Percentiles rank a stretch among this genome's conserved stretches.
phyloP scores from a whole-genome alignment of 768 basidiomycete genomes.

The Leccinum boreale region DNA sequence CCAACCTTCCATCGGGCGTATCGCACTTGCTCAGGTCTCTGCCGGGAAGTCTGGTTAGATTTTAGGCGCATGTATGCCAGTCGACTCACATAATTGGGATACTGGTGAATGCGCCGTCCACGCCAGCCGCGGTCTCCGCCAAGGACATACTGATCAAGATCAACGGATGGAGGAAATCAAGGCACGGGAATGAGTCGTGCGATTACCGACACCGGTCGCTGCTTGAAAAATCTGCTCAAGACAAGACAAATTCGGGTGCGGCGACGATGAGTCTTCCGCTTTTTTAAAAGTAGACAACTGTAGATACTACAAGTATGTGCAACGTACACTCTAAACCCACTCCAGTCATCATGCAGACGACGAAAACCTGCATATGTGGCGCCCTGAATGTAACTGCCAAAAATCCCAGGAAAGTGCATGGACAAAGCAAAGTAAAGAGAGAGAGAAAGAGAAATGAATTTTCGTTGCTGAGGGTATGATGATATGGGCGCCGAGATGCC shows the following conservation, averaged over 20 bases:
- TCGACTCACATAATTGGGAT: constrained; percentile 27
- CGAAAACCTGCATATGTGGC: constrained; percentile 1
- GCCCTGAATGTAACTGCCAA: neutral
- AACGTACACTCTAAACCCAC: neutral
- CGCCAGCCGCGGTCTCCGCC: constrained; percentile 12
- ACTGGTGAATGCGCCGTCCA: constrained; percentile 20
- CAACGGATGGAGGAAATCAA: neutral
- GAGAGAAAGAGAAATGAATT: neutral
- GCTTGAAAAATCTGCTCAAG: neutral
- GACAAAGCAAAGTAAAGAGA: neutral
- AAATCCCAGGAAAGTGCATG: neutral
- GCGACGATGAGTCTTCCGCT: neutral
- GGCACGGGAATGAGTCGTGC: neutral
- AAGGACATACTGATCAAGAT: constrained; percentile 19
- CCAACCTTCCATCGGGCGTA: constrained; percentile 33
- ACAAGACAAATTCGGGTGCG: neutral
- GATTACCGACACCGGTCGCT: neutral
- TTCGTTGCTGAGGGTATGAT: neutral
- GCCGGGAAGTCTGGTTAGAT: neutral
- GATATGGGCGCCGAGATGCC: neutral
- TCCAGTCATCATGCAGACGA: neutral
- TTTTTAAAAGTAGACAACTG: neutral
- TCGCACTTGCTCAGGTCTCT: constrained; percentile 22
- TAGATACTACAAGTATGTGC: neutral
- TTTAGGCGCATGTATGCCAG: neutral